Evolutionary conservation across 208 protist species (phyloP).

Genomic region (Wallacemonas sp.): DNA sequence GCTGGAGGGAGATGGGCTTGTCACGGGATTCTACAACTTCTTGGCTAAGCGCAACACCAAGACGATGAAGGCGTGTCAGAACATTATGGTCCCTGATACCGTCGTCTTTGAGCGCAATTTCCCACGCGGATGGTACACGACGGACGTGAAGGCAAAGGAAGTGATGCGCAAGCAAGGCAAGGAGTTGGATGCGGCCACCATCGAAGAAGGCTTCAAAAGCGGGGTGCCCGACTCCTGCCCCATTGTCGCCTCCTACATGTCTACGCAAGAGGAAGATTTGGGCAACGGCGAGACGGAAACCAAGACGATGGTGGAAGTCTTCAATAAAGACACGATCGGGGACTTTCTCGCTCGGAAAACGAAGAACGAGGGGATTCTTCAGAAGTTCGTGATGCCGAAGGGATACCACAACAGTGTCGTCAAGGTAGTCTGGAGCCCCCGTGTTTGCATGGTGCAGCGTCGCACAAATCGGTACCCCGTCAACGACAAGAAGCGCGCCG

Average conservation of each 20-base stretch:
- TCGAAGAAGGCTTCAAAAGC: slow-evolving; percentile 64
- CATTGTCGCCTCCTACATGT: slow-evolving; percentile 81
- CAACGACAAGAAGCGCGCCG: slow-evolving; percentile 63
- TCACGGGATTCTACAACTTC: slow-evolving; percentile 83
- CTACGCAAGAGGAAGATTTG: slow-evolving; percentile 46
- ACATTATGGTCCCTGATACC: slow-evolving; percentile 81
- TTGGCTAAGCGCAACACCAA: slow-evolving; percentile 83
- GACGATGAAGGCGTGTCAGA: slow-evolving; percentile 78
- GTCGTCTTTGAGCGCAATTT: slow-evolving; percentile 92
- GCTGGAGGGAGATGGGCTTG: slow-evolving; percentile 77
- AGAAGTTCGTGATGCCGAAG: slow-evolving; percentile 86
- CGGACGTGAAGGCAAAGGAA: slow-evolving; percentile 77
- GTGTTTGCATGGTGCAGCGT: slow-evolving; percentile 84
- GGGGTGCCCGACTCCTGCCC: slow-evolving; percentile 39
- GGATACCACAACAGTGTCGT: slow-evolving; percentile 85
- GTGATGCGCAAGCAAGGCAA: slow-evolving; percentile 85
- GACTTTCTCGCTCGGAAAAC: slow-evolving; percentile 80
- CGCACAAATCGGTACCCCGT: slow-evolving; percentile 81
- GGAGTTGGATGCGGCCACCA: slow-evolving; percentile 84
- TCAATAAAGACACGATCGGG: slow-evolving; percentile 75
- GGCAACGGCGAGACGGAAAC: slow-evolving; percentile 47
- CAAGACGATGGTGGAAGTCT: slow-evolving; percentile 79
- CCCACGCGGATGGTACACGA: slow-evolving; percentile 87
- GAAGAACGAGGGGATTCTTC: slow-evolving; percentile 84
- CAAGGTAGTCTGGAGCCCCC: slow-evolving; percentile 84